phyloP scores from a whole-genome alignment of 495 filamentous ascomycete genomes.

The Lasiosphaeria ovina region DNA sequence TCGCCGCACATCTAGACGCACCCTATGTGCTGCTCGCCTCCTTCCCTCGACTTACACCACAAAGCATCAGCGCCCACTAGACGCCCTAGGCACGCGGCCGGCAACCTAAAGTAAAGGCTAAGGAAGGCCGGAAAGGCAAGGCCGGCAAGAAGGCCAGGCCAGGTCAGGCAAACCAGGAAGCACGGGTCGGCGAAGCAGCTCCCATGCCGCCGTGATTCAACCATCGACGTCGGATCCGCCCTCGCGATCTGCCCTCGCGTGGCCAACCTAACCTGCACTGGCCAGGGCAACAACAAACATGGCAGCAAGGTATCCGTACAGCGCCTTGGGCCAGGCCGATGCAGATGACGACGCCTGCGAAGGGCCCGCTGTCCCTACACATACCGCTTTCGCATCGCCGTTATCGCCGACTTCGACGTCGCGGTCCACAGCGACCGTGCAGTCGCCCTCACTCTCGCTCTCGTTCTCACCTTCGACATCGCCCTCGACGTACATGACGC shows the following conservation, averaged over 20 bases:
- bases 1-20: no score
- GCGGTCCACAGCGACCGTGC: constrained; percentile 13
- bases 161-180: neutral
- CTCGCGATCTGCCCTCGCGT: neutral
- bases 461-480: constrained; percentile 22
- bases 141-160: constrained; percentile 3
- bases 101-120: neutral
- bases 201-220: constrained; percentile 15
- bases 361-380: neutral
- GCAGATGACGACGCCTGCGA: constrained; percentile 23
- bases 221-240: neutral
- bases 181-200: neutral
- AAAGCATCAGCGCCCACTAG: no score
- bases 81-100: neutral
- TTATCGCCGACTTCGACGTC: constrained; percentile 22
- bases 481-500: constrained; percentile 28
- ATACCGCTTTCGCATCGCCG: constrained; percentile 6
- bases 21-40: no score
- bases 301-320: constrained; percentile 30
- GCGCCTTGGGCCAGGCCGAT: constrained; percentile 32
- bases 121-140: neutral
- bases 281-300: constrained; percentile 19
- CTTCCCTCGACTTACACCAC: no score
- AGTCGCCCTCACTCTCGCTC: neutral
- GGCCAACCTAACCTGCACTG: neutral